Evolutionary conservation across 352 stramenopile species (phyloP).

Genomic region (Saprolegnia diclina): DNA sequence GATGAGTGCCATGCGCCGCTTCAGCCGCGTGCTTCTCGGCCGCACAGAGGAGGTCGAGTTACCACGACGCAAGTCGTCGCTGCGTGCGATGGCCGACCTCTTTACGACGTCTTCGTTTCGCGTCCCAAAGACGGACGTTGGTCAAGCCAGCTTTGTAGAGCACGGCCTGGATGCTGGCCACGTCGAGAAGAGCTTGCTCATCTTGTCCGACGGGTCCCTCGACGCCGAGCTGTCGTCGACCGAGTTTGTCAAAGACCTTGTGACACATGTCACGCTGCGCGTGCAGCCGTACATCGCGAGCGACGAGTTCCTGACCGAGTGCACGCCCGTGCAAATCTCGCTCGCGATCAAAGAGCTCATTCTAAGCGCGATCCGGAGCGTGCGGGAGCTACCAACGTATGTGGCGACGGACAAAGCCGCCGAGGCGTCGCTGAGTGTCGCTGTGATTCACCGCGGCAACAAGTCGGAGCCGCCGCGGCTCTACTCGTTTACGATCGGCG

Average conservation of each 20-base stretch:
- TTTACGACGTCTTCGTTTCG: neutral
- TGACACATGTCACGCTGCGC: neutral
- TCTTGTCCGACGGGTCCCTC: slow-evolving; percentile 11
- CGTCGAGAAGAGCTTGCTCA: slow-evolving; percentile 3
- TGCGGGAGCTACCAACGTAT: neutral
- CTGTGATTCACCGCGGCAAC: slow-evolving; percentile 4
- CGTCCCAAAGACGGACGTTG: neutral
- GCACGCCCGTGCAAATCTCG: slow-evolving; percentile 2
- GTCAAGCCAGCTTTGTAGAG: neutral
- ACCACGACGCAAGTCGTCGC: slow-evolving; percentile 7
- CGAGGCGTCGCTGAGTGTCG: slow-evolving; percentile 15
- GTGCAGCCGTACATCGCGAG: slow-evolving; percentile 4
- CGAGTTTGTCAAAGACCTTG: slow-evolving; percentile 5
- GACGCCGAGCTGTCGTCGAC: slow-evolving; percentile 3
- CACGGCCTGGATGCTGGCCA: slow-evolving; percentile 7
- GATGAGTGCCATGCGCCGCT: neutral
- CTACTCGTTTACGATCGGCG: slow-evolving; percentile 16
- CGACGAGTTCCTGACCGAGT: slow-evolving; percentile 11
- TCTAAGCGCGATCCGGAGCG: neutral
- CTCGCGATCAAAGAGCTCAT: neutral
- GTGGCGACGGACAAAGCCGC: neutral
- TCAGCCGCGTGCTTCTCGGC: slow-evolving; percentile 2
- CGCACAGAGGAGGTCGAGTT: neutral
- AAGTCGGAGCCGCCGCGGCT: neutral
- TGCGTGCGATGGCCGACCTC: neutral